Percentiles rank a stretch among this genome's conserved stretches.
Conservation (phyloP, 2,329 filamentous ascomycete genomes). For the Grosmannia clavigera region DNA sequence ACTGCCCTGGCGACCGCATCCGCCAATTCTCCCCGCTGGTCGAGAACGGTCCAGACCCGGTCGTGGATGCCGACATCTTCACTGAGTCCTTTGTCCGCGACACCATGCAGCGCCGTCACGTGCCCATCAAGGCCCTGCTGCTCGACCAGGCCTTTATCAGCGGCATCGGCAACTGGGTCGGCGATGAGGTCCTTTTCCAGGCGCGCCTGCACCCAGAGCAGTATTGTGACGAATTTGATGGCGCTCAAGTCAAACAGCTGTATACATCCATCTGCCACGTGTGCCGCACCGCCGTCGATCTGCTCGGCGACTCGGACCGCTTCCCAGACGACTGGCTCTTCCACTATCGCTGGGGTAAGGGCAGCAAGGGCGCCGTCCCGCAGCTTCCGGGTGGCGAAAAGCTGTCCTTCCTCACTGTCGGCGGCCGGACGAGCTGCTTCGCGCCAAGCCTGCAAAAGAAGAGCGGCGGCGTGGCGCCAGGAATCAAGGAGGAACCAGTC, state of each 20-base stretch:
- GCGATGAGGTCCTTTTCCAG: constrained; percentile 86
- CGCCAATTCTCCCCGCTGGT: constrained; percentile 65
- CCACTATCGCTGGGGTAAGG: constrained; percentile 80
- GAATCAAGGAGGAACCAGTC: constrained; percentile 30
- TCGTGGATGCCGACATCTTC: constrained; percentile 65
- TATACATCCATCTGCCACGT: constrained; percentile 66
- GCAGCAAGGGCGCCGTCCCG: constrained; percentile 56
- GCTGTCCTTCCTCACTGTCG: constrained; percentile 77
- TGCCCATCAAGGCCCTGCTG: constrained; percentile 80
- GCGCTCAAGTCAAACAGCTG: constrained; percentile 57
- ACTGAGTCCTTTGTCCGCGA: constrained; percentile 62
- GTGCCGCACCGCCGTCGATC: constrained; percentile 65
- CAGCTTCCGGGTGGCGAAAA: constrained; percentile 73
- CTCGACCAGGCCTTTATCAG: constrained; percentile 81
- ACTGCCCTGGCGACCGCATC: constrained; percentile 67
- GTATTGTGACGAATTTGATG: constrained; percentile 70
- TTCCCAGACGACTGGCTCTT: constrained; percentile 87
- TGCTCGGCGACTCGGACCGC: constrained; percentile 66
- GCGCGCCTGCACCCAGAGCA: constrained; percentile 85
- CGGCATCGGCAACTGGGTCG: constrained; percentile 95
- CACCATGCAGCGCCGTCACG: constrained; percentile 62
- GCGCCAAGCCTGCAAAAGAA: constrained; percentile 83
- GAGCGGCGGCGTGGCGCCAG: constrained; percentile 30
- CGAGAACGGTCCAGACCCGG: constrained; percentile 89
- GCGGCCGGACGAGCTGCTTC: constrained; percentile 81